A percentile compares a stretch with the other conserved stretches of the same genome.
Conservation (phyloP, 495 filamentous ascomycete species). For the Neurospora sp. region DNA sequence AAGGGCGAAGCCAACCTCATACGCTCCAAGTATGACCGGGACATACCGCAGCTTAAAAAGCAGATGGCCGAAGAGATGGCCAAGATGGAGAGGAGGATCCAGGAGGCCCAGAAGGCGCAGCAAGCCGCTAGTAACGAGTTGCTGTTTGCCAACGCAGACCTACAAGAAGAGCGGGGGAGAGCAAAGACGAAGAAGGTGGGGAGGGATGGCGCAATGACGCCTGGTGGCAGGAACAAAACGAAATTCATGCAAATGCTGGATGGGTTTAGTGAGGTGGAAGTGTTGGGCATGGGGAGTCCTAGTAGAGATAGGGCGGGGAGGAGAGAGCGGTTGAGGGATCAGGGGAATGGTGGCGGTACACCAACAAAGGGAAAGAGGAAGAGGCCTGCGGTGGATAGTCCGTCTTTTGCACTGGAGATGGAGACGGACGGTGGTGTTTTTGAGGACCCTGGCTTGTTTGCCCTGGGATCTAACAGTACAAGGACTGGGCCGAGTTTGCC, state of each 20-base stretch:
- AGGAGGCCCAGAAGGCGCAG: constrained; percentile 36
- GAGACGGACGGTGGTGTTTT: constrained; percentile 8
- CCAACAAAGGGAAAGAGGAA: constrained; percentile 43
- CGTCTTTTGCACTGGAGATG: constrained; percentile 39
- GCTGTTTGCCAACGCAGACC: constrained; percentile 41
- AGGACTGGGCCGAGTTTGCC: constrained; percentile 2
- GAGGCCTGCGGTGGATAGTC: constrained; percentile 39
- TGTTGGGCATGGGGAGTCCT: constrained; percentile 25
- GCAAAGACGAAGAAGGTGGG: constrained; percentile 22
- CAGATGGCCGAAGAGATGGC: constrained; percentile 35
- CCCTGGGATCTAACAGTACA: not conserved
- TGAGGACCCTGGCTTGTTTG: not conserved
- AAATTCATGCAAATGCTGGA: constrained; percentile 31
- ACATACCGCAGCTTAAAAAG: constrained; percentile 34
- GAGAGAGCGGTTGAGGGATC: constrained; percentile 13
- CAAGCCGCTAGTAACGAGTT: constrained; percentile 38
- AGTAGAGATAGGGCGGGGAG: constrained; percentile 28
- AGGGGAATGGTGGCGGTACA: constrained; percentile 15
- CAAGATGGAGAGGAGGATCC: constrained; percentile 34
- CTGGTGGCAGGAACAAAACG: constrained; percentile 33
- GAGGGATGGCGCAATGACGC: constrained; percentile 30
- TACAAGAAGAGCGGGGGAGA: constrained; percentile 37
- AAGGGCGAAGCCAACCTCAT: constrained; percentile 44
- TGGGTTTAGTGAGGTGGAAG: constrained; percentile 45
- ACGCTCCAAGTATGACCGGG: constrained; percentile 40